Base-by-base conservation (phyloP, 495 filamentous ascomycete genomes). In the Rostrohypoxylon terebratum region DNA sequence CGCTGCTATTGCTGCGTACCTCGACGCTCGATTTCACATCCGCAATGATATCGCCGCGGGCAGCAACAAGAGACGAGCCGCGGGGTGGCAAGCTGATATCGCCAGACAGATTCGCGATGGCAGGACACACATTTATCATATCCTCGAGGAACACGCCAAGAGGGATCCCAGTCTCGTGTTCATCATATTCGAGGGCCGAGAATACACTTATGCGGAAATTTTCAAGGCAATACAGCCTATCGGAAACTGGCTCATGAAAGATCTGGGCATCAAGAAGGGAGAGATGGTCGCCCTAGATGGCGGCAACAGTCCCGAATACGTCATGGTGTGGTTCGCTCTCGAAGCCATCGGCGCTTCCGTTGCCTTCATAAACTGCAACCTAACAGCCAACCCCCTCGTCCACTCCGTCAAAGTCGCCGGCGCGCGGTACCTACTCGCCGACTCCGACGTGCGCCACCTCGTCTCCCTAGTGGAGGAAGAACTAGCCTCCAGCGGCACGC, bases 241-340 rank as follows among this genome's bases (percentile, higher is more conserved):
- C 4, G 80, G 76, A 7, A 81, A 80, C 66, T 83, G 81, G 81
- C 66, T 83, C 9, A 61, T 81, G 63, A 80, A 81, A n/a, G 81
- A 81, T 11, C 67, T 81, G 36, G 77, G 78, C 0, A 72, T 83
- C 11, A 16, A 78, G 66, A 75, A 73, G n/a, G 75, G 73, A n/a
- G 80, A 83, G 68, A 68, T 81, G 34, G 81, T 83, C 16, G 79
- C 79, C 3, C 20, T 83, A 1, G 69, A 81, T 57, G 78, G 78
- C 23, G 77, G 69, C 10, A 83, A 83, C 34, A 75, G 69, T 13
- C 62, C 78, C 20, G 81, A 83, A 45, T 84, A 80, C 69, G 63
- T 82, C 28, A 73, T 84, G 45, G 59, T 83, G n/a, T 83, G 81
- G 81, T 71, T 84, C 21, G 83, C 81, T 7, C 71, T 86, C n/a